Percentiles rank a stretch among this genome's conserved stretches.
These are phyloP conservation scores for Hypoxylon subgilvum DNA, from an alignment of 495 filamentous ascomycete genomes.

Conservation along the genomic window DNA sequence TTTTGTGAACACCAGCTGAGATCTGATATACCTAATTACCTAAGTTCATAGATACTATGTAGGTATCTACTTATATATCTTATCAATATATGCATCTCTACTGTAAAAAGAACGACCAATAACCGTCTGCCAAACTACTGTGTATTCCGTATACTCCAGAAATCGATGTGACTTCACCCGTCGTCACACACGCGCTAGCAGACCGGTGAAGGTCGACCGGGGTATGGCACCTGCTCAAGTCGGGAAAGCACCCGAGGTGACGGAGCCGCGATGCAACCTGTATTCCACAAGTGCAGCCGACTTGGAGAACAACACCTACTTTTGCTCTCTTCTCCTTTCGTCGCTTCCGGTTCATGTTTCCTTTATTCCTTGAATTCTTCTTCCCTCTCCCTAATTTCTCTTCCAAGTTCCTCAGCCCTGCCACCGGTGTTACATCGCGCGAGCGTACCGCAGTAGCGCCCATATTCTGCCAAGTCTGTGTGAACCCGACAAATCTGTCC, in stretches of 20 bases:
- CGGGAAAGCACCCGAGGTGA: conserved; percentile 28
- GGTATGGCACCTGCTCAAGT: conserved; percentile 22
- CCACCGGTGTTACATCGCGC: conserved; percentile 19
- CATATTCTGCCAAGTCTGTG: conserved; percentile 8
- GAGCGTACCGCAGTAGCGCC: conserved; percentile 6
- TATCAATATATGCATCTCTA: conserved; percentile 24
- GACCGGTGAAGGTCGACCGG: not conserved
- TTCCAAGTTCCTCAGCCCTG: conserved; percentile 16
- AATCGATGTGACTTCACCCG: not conserved
- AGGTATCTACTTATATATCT: no score
- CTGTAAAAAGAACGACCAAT: not conserved
- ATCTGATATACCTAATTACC: no score
- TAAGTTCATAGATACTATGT: no score
- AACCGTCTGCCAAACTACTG: no score
- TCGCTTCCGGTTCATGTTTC: not conserved
- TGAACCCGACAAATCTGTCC: no score
- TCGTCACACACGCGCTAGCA: conserved; percentile 3
- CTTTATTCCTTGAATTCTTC: not conserved
- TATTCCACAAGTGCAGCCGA: conserved; percentile 32
- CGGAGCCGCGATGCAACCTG: conserved; percentile 22
- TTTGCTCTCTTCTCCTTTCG: not conserved
- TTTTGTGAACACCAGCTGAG: not conserved
- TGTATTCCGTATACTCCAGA: no score
- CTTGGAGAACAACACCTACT: conserved; percentile 23
- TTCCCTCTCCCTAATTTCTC: not conserved